These are phyloP conservation scores for Amorphotheca resinae DNA, from an alignment of 495 filamentous ascomycete genomes.

Conservation along the genomic window DNA sequence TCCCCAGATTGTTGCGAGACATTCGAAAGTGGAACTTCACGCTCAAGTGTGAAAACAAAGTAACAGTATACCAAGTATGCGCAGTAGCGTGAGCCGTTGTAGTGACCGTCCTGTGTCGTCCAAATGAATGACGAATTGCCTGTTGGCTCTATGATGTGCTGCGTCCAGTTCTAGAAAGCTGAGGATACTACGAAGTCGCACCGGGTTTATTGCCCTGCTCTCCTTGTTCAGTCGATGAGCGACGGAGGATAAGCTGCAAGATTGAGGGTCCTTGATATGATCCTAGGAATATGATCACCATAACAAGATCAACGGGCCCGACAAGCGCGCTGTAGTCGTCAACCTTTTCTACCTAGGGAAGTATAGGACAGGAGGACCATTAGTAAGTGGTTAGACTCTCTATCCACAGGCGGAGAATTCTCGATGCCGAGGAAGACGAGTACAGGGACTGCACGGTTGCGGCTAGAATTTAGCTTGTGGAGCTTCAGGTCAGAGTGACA, in stretches of 20 bases:
- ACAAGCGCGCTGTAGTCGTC: slow-evolving; percentile 11
- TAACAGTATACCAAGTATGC: slow-evolving; percentile 9
- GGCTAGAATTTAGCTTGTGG: slow-evolving; percentile 9
- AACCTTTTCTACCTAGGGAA: slow-evolving; percentile 5
- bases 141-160: slow-evolving; percentile 19
- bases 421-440: slow-evolving; percentile 18
- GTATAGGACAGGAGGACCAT: not conserved
- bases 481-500: slow-evolving; percentile 13
- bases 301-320: slow-evolving; percentile 15
- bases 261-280: slow-evolving; percentile 17
- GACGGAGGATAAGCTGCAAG: slow-evolving; percentile 17
- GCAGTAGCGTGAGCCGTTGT: slow-evolving; percentile 10
- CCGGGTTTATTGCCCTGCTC: slow-evolving; percentile 12
- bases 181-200: slow-evolving; percentile 9
- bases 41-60: slow-evolving; percentile 9
- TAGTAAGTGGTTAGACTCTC: not conserved
- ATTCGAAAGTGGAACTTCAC: slow-evolving; percentile 10
- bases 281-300: slow-evolving; percentile 16
- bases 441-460: slow-evolving; percentile 17
- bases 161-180: slow-evolving; percentile 15
- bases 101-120: slow-evolving; percentile 14
- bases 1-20: slow-evolving; percentile 12
- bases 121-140: slow-evolving; percentile 19
- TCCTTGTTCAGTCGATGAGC: slow-evolving; percentile 13
- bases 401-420: slow-evolving; percentile 17